A percentile compares a stretch with the other conserved stretches of the same genome.
Evolutionary conservation across 2,329 filamentous ascomycete species (phyloP).

Genomic region (Sporothrix protearum): DNA sequence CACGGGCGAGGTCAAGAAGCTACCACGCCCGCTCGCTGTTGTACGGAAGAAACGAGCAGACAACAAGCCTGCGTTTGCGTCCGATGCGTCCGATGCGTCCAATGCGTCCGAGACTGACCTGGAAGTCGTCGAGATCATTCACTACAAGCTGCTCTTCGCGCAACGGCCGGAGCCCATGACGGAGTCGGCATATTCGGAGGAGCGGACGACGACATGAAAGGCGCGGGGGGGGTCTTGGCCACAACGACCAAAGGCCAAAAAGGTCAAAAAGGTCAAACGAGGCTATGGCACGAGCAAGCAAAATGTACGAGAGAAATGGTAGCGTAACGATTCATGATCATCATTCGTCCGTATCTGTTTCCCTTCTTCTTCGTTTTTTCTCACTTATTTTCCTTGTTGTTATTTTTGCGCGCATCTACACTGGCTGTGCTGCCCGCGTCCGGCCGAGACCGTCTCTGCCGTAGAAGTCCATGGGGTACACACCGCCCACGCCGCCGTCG

Average conservation of each 20-base stretch:
- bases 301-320: constrained; percentile 6
- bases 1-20: constrained; percentile 84
- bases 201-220: neutral
- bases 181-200: constrained; percentile 31
- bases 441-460: constrained; percentile 85
- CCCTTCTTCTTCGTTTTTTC: no score
- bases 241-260: no score
- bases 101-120: constrained; percentile 48
- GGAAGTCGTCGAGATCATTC: constrained; percentile 83
- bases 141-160: constrained; percentile 82
- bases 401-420: neutral
- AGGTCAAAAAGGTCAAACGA: neutral
- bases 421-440: constrained; percentile 50
- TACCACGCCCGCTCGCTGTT: constrained; percentile 75
- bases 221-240: no score
- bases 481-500: constrained; percentile 58
- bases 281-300: constrained; percentile 1
- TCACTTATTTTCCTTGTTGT: no score
- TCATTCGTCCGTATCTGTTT: no score
- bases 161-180: constrained; percentile 81
- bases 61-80: no score
- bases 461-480: constrained; percentile 99
- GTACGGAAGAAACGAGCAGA: constrained; percentile 54
- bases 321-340: constrained; percentile 15
- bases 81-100: no score